Evolutionary conservation across 202 grass and related monocot species (phyloP).

Genomic region (Schoenoplectus tabernaemontani): DNA sequence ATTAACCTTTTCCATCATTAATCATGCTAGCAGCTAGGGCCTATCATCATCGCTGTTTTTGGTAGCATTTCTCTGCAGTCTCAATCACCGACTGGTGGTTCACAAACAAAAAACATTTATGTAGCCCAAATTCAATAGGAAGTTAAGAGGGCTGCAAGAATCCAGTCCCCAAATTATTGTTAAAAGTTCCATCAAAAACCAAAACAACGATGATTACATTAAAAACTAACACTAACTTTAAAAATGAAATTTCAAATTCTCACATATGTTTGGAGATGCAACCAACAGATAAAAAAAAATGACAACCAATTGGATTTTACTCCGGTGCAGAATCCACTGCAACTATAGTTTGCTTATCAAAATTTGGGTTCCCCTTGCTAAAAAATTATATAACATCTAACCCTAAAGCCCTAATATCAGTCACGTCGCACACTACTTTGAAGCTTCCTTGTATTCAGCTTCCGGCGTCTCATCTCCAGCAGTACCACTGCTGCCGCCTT

Average conservation of each 20-base stretch:
- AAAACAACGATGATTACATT: too few relatives aligned
- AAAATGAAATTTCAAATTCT: not conserved
- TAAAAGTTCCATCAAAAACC: too few relatives aligned
- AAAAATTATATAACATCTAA: conserved; percentile 18
- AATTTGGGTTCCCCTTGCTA: conserved; percentile 7
- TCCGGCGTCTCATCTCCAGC: conserved; percentile 63
- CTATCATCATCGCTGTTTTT: conserved; percentile 88
- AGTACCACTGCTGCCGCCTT: conserved; percentile 9
- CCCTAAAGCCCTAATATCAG: not conserved
- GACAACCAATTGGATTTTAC: not conserved
- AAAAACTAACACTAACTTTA: too few relatives aligned
- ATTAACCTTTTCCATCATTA: conserved; percentile 46
- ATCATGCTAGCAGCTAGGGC: conserved; percentile 78
- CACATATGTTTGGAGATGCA: not conserved
- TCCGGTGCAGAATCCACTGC: conserved; percentile 8
- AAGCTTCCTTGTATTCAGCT: conserved; percentile 74
- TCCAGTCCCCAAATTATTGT: too few relatives aligned
- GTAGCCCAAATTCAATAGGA: too few relatives aligned
- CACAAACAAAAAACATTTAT: conserved; percentile 19
- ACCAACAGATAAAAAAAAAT: conserved; percentile 7
- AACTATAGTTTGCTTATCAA: conserved; percentile 1
- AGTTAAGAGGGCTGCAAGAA: too few relatives aligned
- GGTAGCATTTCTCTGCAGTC: conserved; percentile 91
- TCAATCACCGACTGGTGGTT: conserved; percentile 94
- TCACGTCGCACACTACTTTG: conserved; percentile 43